Percentiles rank a stretch among this genome's conserved stretches.
phyloP scores from a whole-genome alignment of 768 basidiomycete genomes.

The Tremella mesenterica region DNA sequence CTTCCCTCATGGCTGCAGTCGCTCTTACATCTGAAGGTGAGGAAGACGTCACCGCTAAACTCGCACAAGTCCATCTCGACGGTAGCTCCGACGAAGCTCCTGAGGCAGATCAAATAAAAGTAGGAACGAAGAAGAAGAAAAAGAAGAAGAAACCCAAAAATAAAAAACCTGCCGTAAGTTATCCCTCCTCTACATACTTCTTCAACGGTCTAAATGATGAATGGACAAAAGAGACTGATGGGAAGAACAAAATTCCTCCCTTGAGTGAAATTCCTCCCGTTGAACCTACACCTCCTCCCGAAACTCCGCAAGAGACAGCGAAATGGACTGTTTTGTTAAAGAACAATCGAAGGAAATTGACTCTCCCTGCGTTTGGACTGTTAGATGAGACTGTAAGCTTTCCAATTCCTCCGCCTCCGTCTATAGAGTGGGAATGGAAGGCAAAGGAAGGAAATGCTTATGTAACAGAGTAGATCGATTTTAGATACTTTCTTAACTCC shows the following conservation, averaged over 20 bases:
- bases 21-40: too few relatives aligned
- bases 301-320: background rate
- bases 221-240: background rate
- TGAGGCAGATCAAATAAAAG: background rate
- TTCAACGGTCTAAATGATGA: background rate
- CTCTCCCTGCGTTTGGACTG: background rate
- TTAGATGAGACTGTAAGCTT: background rate
- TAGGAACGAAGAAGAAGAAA: background rate
- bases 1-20: too few relatives aligned
- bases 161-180: background rate
- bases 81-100: too few relatives aligned
- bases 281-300: background rate
- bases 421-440: too few relatives aligned
- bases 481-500: constrained; percentile 27
- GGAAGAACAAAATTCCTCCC: background rate
- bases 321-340: background rate
- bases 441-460: too few relatives aligned
- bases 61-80: too few relatives aligned
- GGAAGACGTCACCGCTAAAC: too few relatives aligned
- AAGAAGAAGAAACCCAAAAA: background rate
- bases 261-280: background rate
- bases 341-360: background rate
- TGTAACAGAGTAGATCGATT: constrained; percentile 9
- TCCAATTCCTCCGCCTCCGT: background rate
- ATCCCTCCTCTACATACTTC: background rate